These are phyloP conservation scores for Streptanthus diversifolius DNA, from an alignment of 345 rosid species.

Conservation along the genomic window DNA sequence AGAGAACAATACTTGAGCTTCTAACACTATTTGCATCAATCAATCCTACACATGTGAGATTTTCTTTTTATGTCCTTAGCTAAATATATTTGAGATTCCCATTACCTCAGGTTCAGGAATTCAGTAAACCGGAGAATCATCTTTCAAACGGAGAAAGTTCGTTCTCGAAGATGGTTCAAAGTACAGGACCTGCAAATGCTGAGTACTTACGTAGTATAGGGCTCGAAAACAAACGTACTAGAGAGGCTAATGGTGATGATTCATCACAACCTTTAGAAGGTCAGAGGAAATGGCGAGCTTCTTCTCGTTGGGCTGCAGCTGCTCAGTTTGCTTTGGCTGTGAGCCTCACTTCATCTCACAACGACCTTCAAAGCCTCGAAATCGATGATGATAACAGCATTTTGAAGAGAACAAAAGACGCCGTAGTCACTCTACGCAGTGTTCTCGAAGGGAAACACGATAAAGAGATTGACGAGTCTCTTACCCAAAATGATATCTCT, in stretches of 20 bases:
- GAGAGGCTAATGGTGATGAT: conserved; percentile 18
- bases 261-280: conserved; percentile 51
- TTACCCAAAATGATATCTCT: conserved; percentile 48
- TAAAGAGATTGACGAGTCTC: conserved; percentile 50
- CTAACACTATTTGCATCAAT: not conserved
- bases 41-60: not conserved
- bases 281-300: conserved; percentile 66
- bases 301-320: conserved; percentile 87
- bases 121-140: conserved; percentile 72
- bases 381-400: conserved; percentile 51
- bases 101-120: conserved; percentile 72
- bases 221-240: conserved; percentile 39
- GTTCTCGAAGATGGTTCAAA: conserved; percentile 94
- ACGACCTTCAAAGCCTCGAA: conserved; percentile 59
- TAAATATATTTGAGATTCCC: not conserved
- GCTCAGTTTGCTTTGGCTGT: conserved; percentile 68
- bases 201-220: conserved; percentile 80
- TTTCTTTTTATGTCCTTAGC: not conserved
- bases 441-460: conserved; percentile 83
- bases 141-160: conserved; percentile 67
- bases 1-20: not conserved
- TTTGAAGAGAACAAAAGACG: conserved; percentile 70
- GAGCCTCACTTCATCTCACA: conserved; percentile 67
- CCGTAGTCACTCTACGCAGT: conserved; percentile 62
- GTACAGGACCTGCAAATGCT: conserved; percentile 94